phyloP scores from a whole-genome alignment of 805 yeast species.

The Saccharomycopsis sp. region DNA sequence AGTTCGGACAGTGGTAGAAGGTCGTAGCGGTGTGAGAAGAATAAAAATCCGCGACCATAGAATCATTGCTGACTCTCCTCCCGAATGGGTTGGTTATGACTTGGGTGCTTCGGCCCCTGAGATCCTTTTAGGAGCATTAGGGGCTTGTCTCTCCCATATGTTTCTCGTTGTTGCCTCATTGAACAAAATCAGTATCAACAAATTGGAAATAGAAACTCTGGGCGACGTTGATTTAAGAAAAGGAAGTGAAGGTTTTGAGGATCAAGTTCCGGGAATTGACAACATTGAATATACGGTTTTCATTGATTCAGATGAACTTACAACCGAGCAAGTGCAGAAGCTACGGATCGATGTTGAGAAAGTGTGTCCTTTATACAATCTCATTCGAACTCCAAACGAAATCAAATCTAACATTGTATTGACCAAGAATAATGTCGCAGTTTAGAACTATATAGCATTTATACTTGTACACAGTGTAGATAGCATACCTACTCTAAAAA shows the following conservation, averaged over 20 bases:
- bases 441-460: not conserved
- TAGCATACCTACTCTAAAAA: conserved; percentile 3
- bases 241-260: conserved; percentile 7
- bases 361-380: conserved; percentile 10
- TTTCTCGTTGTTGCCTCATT: conserved; percentile 7
- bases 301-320: conserved; percentile 8
- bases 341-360: conserved; percentile 4
- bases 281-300: conserved; percentile 5
- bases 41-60: conserved; percentile 5
- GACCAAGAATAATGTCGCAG: not conserved
- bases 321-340: conserved; percentile 3
- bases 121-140: conserved; percentile 7
- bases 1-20: conserved; percentile 6
- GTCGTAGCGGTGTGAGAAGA: conserved; percentile 9
- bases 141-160: conserved; percentile 11
- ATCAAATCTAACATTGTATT: conserved; percentile 2
- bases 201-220: conserved; percentile 7
- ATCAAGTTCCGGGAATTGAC: conserved; percentile 7
- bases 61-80: conserved; percentile 9
- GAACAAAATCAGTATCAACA: conserved; percentile 2
- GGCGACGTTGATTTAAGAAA: conserved; percentile 11
- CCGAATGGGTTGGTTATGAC: conserved; percentile 8
- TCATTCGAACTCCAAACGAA: conserved; percentile 5
- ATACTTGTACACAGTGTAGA: no score
- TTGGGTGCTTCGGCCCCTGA: conserved; percentile 10